These are phyloP conservation scores for Dothidotthia symphoricarpi DNA, from an alignment of 2,329 filamentous ascomycete species.

Conservation along the genomic window DNA sequence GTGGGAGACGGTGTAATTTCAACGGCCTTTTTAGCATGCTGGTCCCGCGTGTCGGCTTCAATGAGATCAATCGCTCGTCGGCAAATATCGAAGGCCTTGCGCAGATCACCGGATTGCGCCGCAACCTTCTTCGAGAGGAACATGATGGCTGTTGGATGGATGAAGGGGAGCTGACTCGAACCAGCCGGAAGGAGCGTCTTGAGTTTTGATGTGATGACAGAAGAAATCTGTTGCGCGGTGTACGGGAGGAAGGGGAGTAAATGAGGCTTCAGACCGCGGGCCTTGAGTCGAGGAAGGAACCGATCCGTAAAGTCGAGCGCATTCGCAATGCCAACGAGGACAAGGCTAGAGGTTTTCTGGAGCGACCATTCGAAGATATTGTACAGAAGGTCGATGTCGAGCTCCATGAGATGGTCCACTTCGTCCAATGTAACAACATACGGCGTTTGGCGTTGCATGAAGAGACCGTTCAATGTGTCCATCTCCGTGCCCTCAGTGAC, in stretches of 20 bases:
- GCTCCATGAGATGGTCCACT: slow-evolving; percentile 86
- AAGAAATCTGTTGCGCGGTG: slow-evolving; percentile 79
- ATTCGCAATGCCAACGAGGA: slow-evolving; percentile 92
- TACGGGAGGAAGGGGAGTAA: slow-evolving; percentile 93
- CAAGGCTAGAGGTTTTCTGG: slow-evolving; percentile 71
- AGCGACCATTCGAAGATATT: slow-evolving; percentile 96
- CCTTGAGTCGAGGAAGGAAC: slow-evolving; percentile 88
- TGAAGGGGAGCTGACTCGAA: slow-evolving; percentile 71
- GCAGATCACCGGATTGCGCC: slow-evolving; percentile 87
- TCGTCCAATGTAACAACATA: slow-evolving; percentile 91
- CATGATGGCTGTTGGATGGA: slow-evolving; percentile 90
- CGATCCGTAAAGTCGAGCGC: slow-evolving; percentile 93
- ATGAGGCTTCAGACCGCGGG: slow-evolving; percentile 84
- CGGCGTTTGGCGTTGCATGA: slow-evolving; percentile 60
- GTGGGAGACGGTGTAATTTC: slow-evolving; percentile 46
- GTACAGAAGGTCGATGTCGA: slow-evolving; percentile 87
- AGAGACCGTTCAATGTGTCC: slow-evolving; percentile 66
- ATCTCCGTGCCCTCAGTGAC: slow-evolving; percentile 66
- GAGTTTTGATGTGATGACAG: slow-evolving; percentile 80
- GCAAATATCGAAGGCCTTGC: slow-evolving; percentile 94
- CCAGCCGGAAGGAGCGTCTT: slow-evolving; percentile 66
- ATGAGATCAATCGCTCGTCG: slow-evolving; percentile 84
- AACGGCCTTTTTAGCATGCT: slow-evolving; percentile 62
- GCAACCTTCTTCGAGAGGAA: slow-evolving; percentile 94
- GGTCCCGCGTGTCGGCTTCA: slow-evolving; percentile 76